Percentiles rank a stretch among this genome's conserved stretches.
These are phyloP conservation scores for Alternaria triticimaculans DNA, from an alignment of 2,329 filamentous ascomycete species.

Conservation along the genomic window DNA sequence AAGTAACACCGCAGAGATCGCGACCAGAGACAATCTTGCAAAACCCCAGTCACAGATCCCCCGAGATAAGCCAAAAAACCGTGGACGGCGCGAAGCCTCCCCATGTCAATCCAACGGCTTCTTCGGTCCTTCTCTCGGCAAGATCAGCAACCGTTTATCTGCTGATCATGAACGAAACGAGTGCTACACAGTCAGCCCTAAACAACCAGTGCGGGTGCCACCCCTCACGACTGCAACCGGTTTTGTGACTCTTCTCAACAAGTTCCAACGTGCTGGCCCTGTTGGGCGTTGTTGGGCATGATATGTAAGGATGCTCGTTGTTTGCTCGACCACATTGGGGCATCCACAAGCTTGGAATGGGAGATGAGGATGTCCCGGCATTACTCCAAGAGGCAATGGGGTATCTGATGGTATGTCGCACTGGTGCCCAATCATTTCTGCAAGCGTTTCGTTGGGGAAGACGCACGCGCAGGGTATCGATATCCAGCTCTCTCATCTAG, in stretches of 20 bases:
- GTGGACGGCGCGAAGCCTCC: neutral
- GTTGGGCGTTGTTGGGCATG: neutral
- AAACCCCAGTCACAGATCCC: slow-evolving; percentile 1
- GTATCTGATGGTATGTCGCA: neutral
- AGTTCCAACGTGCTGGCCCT: neutral
- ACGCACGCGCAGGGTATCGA: neutral
- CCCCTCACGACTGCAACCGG: neutral
- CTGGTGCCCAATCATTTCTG: neutral
- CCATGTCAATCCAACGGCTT: neutral
- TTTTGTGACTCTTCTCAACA: neutral
- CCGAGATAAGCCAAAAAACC: slow-evolving; percentile 1
- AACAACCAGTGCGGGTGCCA: neutral
- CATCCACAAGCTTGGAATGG: neutral
- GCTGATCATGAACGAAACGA: neutral
- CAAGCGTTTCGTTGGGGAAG: neutral
- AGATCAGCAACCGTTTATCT: neutral
- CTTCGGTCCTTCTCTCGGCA: neutral
- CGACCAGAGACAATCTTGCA: neutral
- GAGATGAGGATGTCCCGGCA: neutral
- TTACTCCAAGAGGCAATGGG: neutral
- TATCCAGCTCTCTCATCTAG: neutral
- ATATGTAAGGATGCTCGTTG: neutral
- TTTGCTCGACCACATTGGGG: neutral
- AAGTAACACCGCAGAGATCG: neutral
- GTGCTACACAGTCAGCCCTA: slow-evolving; percentile 1